These are phyloP conservation scores for Annulohypoxylon stygium DNA, from an alignment of 495 filamentous ascomycete genomes.

Conservation along the genomic window DNA sequence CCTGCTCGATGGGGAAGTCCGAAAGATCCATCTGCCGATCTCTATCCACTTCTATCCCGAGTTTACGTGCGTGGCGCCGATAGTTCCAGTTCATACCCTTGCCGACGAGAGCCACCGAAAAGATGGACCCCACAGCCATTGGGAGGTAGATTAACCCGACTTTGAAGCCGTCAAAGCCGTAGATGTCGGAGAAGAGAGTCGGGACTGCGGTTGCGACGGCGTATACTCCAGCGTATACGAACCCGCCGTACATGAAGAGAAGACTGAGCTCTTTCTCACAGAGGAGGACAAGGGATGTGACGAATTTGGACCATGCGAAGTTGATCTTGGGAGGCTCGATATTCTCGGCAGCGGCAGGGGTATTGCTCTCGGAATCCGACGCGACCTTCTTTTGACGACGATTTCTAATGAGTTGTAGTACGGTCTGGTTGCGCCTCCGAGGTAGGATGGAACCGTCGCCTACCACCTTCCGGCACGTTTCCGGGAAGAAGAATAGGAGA, in stretches of 20 bases:
- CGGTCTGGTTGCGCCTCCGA: conserved; percentile 54
- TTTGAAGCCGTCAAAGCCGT: conserved; percentile 68
- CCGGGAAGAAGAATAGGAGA: conserved; percentile 66
- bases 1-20: conserved; percentile 73
- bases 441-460: conserved; percentile 71
- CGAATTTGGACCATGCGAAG: conserved; percentile 66
- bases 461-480: conserved; percentile 73
- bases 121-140: conserved; percentile 69
- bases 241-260: conserved; percentile 67
- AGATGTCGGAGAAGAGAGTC: conserved; percentile 63
- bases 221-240: conserved; percentile 70
- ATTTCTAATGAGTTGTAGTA: conserved; percentile 51
- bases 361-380: conserved; percentile 65
- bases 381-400: conserved; percentile 65
- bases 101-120: conserved; percentile 68
- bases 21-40: conserved; percentile 65
- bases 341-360: conserved; percentile 35
- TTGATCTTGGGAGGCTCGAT: conserved; percentile 50
- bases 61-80: conserved; percentile 55
- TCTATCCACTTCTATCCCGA: conserved; percentile 60
- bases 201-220: conserved; percentile 61
- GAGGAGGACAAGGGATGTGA: conserved; percentile 70
- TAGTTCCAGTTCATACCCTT: conserved; percentile 68
- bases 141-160: conserved; percentile 68
- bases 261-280: conserved; percentile 71